Conservation (phyloP, 2,329 filamentous ascomycete genomes). For the Diaporthe eres region DNA sequence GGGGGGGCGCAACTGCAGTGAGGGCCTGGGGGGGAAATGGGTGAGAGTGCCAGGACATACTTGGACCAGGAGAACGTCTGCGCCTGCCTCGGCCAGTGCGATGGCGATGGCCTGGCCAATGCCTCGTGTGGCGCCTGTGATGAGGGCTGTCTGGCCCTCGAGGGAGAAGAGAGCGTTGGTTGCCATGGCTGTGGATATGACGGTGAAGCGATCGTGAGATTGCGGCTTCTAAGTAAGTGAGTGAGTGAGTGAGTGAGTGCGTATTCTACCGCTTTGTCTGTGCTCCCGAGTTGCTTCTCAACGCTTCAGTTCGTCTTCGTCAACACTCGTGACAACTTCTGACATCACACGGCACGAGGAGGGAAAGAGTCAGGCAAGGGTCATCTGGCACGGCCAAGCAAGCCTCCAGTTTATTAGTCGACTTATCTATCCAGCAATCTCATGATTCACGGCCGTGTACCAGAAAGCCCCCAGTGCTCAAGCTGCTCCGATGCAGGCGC, state of each 20-base stretch:
- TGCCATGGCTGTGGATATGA: conserved; percentile 52
- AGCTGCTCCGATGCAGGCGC: conserved; percentile 29
- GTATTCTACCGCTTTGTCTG: neutral
- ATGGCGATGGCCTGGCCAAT: conserved; percentile 71
- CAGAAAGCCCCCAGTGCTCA: neutral
- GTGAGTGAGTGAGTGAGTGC: conserved; percentile 1
- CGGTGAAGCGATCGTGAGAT: neutral
- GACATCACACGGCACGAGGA: conserved; percentile 20
- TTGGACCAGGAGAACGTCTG: conserved; percentile 69
- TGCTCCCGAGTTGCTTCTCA: neutral
- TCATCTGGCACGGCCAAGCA: conserved; percentile 7
- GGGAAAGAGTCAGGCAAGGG: conserved; percentile 18
- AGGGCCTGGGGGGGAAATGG: neutral
- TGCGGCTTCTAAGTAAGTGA: neutral
- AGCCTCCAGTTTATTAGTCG: conserved; percentile 2
- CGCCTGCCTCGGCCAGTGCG: conserved; percentile 71
- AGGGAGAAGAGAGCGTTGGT: conserved; percentile 63
- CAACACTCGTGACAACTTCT: conserved; percentile 3
- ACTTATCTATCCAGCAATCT: neutral
- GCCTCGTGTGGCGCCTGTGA: conserved; percentile 71
- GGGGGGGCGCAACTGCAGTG: neutral
- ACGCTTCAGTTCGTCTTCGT: neutral
- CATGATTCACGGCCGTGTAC: neutral
- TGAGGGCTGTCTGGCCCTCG: conserved; percentile 68
- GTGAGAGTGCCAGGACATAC: conserved; percentile 49